Percentiles rank a stretch among this genome's conserved stretches.
These are phyloP conservation scores for Blastobotrys muscicola DNA, from an alignment of 805 yeast species.

Conservation along the genomic window DNA sequence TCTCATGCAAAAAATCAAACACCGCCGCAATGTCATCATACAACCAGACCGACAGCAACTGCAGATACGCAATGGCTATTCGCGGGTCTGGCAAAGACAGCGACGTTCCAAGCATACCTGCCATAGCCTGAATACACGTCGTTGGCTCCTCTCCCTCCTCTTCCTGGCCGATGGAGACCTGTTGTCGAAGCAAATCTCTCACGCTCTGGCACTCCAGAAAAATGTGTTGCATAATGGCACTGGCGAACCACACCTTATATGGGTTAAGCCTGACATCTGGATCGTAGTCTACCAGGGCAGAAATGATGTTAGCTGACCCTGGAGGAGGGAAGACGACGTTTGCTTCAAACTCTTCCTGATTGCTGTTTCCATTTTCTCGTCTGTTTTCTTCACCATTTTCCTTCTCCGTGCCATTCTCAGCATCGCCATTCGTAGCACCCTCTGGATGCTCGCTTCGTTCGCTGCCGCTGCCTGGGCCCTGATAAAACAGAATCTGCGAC, in stretches of 20 bases:
- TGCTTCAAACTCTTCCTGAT: no score
- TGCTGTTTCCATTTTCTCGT: neutral
- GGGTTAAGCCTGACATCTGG: constrained; percentile 69
- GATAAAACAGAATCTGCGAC: constrained; percentile 50
- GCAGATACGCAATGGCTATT: constrained; percentile 65
- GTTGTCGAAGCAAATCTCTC: constrained; percentile 30
- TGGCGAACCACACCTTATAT: constrained; percentile 77
- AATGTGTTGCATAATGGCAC: constrained; percentile 52
- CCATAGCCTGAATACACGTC: constrained; percentile 61
- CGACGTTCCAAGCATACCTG: constrained; percentile 62
- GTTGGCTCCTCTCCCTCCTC: constrained; percentile 55
- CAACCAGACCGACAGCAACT: constrained; percentile 65
- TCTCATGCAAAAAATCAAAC: constrained; percentile 60
- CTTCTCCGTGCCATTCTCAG: neutral
- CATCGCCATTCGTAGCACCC: neutral
- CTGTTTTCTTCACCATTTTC: constrained; percentile 1
- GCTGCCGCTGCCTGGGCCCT: constrained; percentile 18
- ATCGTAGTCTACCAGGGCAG: constrained; percentile 67
- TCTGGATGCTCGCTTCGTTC: constrained; percentile 3
- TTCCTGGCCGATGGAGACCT: constrained; percentile 45
- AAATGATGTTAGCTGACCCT: constrained; percentile 49
- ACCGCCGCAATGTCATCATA: constrained; percentile 71
- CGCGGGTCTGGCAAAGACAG: constrained; percentile 59
- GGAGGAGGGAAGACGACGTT: constrained; percentile 1
- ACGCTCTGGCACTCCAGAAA: constrained; percentile 38